A percentile compares a stretch with the other conserved stretches of the same genome.
Evolutionary conservation across 768 basidiomycete species (phyloP).

Genomic region (Xerocomus spinulosus): DNA sequence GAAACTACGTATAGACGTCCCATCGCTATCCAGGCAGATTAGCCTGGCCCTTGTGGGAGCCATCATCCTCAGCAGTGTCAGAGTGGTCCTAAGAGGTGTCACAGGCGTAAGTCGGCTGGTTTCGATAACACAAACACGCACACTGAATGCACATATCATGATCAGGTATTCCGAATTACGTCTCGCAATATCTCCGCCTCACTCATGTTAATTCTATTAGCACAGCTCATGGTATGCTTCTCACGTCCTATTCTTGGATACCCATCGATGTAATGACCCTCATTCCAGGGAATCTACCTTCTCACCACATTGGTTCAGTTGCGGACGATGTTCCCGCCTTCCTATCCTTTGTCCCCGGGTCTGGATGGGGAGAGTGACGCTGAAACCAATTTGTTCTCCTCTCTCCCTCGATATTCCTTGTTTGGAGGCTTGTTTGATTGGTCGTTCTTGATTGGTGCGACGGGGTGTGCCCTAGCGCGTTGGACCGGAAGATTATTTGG

Average conservation of each 20-base stretch:
- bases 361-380: conserved; percentile 5
- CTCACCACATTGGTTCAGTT: conserved; percentile 80
- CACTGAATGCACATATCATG: neutral
- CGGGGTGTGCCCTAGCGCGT: conserved; percentile 40
- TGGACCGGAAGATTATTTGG: conserved; percentile 47
- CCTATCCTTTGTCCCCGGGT: conserved; percentile 22
- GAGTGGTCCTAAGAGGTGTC: conserved; percentile 64
- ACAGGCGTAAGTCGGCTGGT: conserved; percentile 42
- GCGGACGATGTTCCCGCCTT: conserved; percentile 71
- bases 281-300: conserved; percentile 69
- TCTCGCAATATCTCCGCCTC: conserved; percentile 69
- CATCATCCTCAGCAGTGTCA: conserved; percentile 70
- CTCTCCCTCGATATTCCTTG: conserved; percentile 67
- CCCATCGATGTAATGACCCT: neutral
- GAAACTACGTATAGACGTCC: conserved; percentile 31
- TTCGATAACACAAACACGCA: neutral
- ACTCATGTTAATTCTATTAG: conserved; percentile 69
- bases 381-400: conserved; percentile 56
- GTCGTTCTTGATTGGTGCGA: conserved; percentile 62
- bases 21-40: conserved; percentile 46
- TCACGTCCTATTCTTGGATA: conserved; percentile 7
- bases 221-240: conserved; percentile 71
- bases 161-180: conserved; percentile 56
- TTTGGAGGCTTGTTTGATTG: conserved; percentile 74
- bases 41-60: conserved; percentile 70